These are phyloP conservation scores for Kalmusia sp. DNA, from an alignment of 2,329 filamentous ascomycete species.

Conservation along the genomic window DNA sequence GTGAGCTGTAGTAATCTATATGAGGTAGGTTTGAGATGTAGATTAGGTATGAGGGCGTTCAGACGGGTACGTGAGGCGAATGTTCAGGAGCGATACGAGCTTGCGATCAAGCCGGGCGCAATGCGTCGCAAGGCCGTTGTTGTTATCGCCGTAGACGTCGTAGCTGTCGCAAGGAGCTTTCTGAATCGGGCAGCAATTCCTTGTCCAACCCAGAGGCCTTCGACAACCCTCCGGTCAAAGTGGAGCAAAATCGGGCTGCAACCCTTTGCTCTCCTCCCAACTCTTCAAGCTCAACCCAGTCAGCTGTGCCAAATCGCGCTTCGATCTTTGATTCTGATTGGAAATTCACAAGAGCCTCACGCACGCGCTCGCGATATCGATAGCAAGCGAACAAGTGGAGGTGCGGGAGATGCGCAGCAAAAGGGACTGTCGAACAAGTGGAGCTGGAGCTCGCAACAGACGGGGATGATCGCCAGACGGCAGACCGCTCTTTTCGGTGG, in stretches of 20 bases:
- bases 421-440: constrained; percentile 15
- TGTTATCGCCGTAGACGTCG: background rate
- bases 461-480: constrained; percentile 8
- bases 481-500: constrained; percentile 28
- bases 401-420: background rate
- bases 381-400: background rate
- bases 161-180: background rate
- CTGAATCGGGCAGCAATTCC: constrained; percentile 8
- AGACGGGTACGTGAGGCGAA: background rate
- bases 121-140: background rate
- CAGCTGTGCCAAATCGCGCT: background rate
- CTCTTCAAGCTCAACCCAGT: background rate
- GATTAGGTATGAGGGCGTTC: background rate
- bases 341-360: background rate
- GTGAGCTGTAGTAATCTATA: constrained; percentile 7
- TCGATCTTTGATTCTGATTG: background rate
- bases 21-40: background rate
- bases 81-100: background rate
- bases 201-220: background rate
- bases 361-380: background rate
- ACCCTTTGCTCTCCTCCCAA: background rate
- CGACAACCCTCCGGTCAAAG: constrained; percentile 10
- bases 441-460: constrained; percentile 14
- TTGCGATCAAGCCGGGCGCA: constrained; percentile 7
- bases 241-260: constrained; percentile 9